These are phyloP conservation scores for Coccinonectria pachysandricola DNA, from an alignment of 2,329 filamentous ascomycete genomes.

Conservation along the genomic window DNA sequence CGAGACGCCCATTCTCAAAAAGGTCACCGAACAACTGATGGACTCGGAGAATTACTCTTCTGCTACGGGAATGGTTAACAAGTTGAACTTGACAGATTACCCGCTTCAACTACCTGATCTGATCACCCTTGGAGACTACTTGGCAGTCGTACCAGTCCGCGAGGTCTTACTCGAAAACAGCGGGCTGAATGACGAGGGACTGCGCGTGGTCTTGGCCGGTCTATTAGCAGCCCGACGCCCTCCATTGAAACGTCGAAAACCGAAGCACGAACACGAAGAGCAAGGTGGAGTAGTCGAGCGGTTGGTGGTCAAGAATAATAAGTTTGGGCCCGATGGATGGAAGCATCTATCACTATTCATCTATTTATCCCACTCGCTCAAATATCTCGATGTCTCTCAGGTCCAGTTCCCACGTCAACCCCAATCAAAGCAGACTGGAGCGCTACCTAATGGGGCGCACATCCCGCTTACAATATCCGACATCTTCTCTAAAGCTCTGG, in stretches of 20 bases:
- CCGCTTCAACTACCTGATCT: conserved; percentile 75
- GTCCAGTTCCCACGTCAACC: conserved; percentile 58
- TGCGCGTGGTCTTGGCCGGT: conserved; percentile 78
- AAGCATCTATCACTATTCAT: conserved; percentile 82
- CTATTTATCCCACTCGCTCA: conserved; percentile 79
- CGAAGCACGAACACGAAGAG: conserved; percentile 30
- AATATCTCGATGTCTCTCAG: conserved; percentile 76
- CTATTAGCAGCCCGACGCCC: conserved; percentile 69
- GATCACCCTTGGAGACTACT: conserved; percentile 80
- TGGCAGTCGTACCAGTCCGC: conserved; percentile 84
- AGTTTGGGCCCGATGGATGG: conserved; percentile 81
- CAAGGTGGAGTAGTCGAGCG: conserved; percentile 73
- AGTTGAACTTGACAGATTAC: conserved; percentile 76
- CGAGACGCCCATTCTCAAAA: conserved; percentile 85
- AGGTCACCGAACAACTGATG: conserved; percentile 79
- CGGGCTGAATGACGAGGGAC: conserved; percentile 74
- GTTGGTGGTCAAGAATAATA: conserved; percentile 84
- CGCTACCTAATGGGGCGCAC: conserved; percentile 23
- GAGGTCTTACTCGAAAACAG: conserved; percentile 82
- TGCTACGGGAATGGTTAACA: conserved; percentile 66
- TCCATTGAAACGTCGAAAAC: conserved; percentile 42
- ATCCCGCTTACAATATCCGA: conserved; percentile 35
- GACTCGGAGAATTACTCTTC: conserved; percentile 55
- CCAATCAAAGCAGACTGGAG: conserved; percentile 18
- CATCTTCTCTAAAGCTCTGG: conserved; percentile 65